Base-by-base conservation (phyloP, 2,329 filamentous ascomycete species). In the Basipetospora sp. region DNA sequence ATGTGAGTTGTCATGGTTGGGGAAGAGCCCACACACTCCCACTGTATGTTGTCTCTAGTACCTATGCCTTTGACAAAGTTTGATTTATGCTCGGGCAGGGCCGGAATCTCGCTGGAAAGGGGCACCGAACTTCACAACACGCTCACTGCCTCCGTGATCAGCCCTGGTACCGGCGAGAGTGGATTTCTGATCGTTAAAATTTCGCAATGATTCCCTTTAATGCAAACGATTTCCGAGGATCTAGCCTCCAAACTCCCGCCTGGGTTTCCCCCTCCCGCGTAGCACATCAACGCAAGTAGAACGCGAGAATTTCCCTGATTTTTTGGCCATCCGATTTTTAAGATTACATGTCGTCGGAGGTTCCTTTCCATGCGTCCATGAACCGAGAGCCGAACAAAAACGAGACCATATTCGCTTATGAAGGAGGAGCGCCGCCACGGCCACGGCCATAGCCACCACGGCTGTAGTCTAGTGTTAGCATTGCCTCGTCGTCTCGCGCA, bases 371-470 rank as follows among this genome's bases (percentile, higher is more conserved):
- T 61, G 56, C 53, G 55, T 58, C 56, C 54, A 54, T 53, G 56
- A 54, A 60, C 53, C 60, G 53, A 58, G 59, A 55, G 59, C 54
- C 56, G 52, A 53, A 47, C 47, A 57, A 55, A 54, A 53, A 54
- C 29, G 22, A 31, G 31, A 53, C 53, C 53, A 49, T 53, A 25
- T 6, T 58, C 50, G 52, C 58, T 70, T 72, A 76, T 56, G 74
- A 77, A 51, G 74, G 66, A 59, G 80, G 75, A 65, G 80, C 71
- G 17, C 15, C 25, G 57, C 80, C 80, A 71, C 83, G 80, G 64
- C 84, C 85, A 77, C 85, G 83, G 61, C 85, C 86, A 62, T 80
- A 81, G 58, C 82, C 83, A 71, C 82, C 80, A 73, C 82, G 83
- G 80, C 75, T 78, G 50, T 49, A n/a, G n/a, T n/a, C n/a, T n/a